Evolutionary conservation across 768 basidiomycete species (phyloP).

Genomic region (Rhizopogon vinicolor): DNA sequence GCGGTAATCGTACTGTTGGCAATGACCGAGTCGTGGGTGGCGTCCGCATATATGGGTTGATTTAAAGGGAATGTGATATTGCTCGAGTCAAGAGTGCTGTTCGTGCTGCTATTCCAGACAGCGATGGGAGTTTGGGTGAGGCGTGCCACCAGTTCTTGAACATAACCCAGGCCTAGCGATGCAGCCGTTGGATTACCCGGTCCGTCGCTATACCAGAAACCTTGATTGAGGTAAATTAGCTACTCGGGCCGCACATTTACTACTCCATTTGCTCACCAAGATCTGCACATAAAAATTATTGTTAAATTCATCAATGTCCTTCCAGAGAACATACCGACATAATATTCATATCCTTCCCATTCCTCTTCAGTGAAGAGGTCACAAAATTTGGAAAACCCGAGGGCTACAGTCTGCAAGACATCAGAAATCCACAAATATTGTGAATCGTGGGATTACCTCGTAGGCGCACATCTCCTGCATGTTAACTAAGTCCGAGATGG

Average conservation of each 20-base stretch:
- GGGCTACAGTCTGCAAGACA: constrained; percentile 36
- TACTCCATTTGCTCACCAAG: constrained; percentile 2
- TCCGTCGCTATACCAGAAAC: constrained; percentile 33
- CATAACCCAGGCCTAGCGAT: constrained; percentile 35
- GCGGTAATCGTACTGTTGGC: constrained; percentile 24
- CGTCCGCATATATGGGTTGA: constrained; percentile 41
- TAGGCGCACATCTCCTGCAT: constrained; percentile 39
- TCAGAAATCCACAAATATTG: background rate
- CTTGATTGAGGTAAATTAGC: background rate
- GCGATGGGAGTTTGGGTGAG: constrained; percentile 33
- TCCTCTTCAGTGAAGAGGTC: constrained; percentile 47
- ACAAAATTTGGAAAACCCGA: constrained; percentile 48
- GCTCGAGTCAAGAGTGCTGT: constrained; percentile 40
- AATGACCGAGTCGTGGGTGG: constrained; percentile 43
- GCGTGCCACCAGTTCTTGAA: constrained; percentile 40
- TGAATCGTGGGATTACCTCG: constrained; percentile 21
- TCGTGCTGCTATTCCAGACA: constrained; percentile 40
- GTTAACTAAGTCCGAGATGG: constrained; percentile 20
- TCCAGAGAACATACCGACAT: constrained; percentile 18
- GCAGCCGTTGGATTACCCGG: constrained; percentile 40
- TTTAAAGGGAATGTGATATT: constrained; percentile 30
- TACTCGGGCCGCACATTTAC: constrained; percentile 8
- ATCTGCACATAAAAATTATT: background rate
- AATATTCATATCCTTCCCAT: constrained; percentile 47
- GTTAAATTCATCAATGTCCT: background rate